Evolutionary conservation across 164 flowering plant genomes (phyloP).

Genomic region (Chimonanthus salicifolius): DNA sequence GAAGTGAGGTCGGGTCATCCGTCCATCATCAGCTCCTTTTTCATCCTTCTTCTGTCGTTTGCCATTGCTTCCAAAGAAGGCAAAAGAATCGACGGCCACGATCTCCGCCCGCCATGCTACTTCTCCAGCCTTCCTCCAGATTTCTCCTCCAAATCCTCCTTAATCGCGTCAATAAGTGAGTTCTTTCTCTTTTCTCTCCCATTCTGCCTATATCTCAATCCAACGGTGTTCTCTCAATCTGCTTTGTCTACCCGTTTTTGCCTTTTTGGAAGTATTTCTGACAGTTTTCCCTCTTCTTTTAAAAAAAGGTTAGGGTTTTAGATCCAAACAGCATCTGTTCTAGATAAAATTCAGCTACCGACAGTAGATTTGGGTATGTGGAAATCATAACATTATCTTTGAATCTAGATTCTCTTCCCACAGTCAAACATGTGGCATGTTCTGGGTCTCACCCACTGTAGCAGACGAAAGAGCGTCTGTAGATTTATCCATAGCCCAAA

Average conservation of each 20-base stretch:
- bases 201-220: neutral
- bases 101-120: constrained; percentile 38
- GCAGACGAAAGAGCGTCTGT: no score
- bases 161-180: constrained; percentile 65
- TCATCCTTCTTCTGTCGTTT: no score
- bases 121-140: constrained; percentile 64
- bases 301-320: constrained; percentile 3
- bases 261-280: neutral
- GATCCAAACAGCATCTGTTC: neutral
- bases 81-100: neutral
- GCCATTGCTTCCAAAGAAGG: no score
- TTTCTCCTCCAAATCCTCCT: constrained; percentile 65
- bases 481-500: no score
- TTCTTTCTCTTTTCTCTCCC: neutral
- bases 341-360: neutral
- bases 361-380: neutral
- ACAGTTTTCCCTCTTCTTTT: neutral
- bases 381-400: neutral
- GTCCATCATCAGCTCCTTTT: no score
- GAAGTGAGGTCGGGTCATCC: no score
- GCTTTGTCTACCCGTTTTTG: neutral
- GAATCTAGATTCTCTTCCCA: neutral
- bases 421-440: no score
- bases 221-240: neutral
- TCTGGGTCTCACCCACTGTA: no score